Base-by-base conservation (phyloP, 2,329 filamentous ascomycete genomes). In the Venturia pyrina region DNA sequence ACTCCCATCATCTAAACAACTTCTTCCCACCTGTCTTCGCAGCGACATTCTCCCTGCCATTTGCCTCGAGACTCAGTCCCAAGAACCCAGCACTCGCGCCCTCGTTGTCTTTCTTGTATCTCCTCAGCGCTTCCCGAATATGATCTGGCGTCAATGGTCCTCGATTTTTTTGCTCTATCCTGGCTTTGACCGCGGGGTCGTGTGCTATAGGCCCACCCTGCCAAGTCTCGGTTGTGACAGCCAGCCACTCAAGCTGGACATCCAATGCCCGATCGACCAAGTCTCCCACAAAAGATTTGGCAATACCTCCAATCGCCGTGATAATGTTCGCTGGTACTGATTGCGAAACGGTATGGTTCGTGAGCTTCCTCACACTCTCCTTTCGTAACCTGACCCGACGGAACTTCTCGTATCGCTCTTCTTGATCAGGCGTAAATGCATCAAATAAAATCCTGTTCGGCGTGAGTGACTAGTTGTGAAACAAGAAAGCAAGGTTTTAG, bases 281-380 rank as follows among this genome's bases (percentile, higher is more conserved):
- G 68, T 91, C 87, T 64, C 89, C 89, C 4, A 89, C 84, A 73
- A 90, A 92, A 68, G 90, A 82, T 76, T 93, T 93, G 61, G 88
- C 86, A 24, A 90, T 89, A 0, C 87, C 86, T 62, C 87, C 87
- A 72, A 93, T 88, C n/a, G 88, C 87, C 28, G 89, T 86, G 68
- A 90, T 87, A 62, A 92, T 88, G 70, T 85, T 88, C 24, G 84
- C 81, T 0, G 89, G 88, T 0, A 91, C 89, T 1, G 88, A 91
- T 73, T 93, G 90, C 0, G 88, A 91, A 10, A 92, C 87, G 1
- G 89, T 91, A 67, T 89, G 88, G 72, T 93, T 93, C 73, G 91
- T 87, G 68, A 93, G 84, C 83, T 87, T 83, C 72, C 89, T 84
- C 66, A 92, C 87, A 21, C 87, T 86, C 7, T 86, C 82, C 69